Conservation (phyloP, 2,329 filamentous ascomycete species). For the Nannizziopsis arthrosporioides region DNA sequence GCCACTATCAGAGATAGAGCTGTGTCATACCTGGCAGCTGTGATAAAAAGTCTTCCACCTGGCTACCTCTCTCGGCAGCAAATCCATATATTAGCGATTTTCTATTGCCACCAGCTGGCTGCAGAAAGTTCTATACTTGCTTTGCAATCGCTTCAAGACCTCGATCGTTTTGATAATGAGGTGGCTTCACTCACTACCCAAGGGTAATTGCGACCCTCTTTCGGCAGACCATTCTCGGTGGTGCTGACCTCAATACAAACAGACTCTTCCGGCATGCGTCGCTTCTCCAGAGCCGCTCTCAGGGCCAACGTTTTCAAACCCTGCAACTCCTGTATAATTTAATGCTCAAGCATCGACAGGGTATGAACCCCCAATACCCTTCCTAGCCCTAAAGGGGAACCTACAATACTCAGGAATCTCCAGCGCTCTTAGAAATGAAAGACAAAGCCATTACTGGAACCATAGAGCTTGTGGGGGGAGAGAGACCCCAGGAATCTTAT, state of each 20-base stretch:
- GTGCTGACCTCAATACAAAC: background rate
- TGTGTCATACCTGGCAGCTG: slow-evolving; percentile 34
- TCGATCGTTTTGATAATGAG: slow-evolving; percentile 49
- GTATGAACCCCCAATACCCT: slow-evolving; percentile 25
- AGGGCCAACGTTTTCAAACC: slow-evolving; percentile 53
- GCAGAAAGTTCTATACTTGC: slow-evolving; percentile 50
- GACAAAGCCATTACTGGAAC: slow-evolving; percentile 51
- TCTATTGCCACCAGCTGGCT: slow-evolving; percentile 53
- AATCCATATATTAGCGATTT: slow-evolving; percentile 50
- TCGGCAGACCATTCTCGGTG: no score
- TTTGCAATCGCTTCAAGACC: slow-evolving; percentile 46
- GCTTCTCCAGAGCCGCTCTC: slow-evolving; percentile 49
- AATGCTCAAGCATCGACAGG: slow-evolving; percentile 49
- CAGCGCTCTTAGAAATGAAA: slow-evolving; percentile 45
- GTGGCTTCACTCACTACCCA: slow-evolving; percentile 44
- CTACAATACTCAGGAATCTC: background rate
- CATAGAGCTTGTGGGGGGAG: slow-evolving; percentile 55
- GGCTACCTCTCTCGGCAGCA: slow-evolving; percentile 51
- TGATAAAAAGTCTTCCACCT: slow-evolving; percentile 39
- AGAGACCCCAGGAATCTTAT: slow-evolving; percentile 60
- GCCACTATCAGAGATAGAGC: slow-evolving; percentile 48
- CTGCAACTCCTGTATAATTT: slow-evolving; percentile 50
- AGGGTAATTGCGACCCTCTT: slow-evolving; percentile 33
- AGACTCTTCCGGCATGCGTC: slow-evolving; percentile 43
- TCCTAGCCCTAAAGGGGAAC: background rate